A percentile compares a stretch with the other conserved stretches of the same genome.
phyloP scores from a whole-genome alignment of 2,329 filamentous ascomycete species.

The Fusarium siculi region DNA sequence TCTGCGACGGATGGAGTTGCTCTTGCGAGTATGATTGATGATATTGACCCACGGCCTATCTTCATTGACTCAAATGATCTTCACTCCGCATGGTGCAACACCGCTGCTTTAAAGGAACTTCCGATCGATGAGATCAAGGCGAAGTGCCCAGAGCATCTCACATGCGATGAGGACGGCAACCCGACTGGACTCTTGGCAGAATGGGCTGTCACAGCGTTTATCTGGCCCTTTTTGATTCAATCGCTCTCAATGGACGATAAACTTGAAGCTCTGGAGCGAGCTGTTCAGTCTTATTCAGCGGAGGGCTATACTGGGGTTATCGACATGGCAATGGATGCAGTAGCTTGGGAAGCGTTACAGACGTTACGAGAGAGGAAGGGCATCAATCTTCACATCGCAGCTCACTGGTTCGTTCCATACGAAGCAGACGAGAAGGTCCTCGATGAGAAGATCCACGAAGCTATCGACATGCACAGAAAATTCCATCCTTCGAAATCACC shows the following conservation, averaged over 20 bases:
- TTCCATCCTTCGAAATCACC: conserved; percentile 43
- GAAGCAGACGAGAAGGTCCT: conserved; percentile 49
- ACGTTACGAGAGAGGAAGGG: conserved; percentile 48
- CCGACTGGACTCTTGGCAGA: conserved; percentile 59
- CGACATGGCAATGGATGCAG: conserved; percentile 66
- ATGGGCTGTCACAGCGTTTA: conserved; percentile 55
- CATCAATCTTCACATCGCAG: conserved; percentile 56
- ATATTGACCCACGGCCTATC: conserved; percentile 60
- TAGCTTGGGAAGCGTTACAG: conserved; percentile 56
- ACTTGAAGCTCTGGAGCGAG: conserved; percentile 53
- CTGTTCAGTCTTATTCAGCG: conserved; percentile 56
- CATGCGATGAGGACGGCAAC: conserved; percentile 55
- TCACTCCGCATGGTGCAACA: conserved; percentile 63
- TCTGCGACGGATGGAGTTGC: conserved; percentile 50
- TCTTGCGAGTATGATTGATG: conserved; percentile 54
- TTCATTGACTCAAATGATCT: conserved; percentile 63
- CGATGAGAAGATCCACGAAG: conserved; percentile 55
- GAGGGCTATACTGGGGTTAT: conserved; percentile 61
- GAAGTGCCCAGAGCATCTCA: conserved; percentile 57
- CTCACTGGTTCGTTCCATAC: conserved; percentile 57
- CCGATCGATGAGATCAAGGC: conserved; percentile 53
- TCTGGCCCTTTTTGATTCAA: conserved; percentile 60
- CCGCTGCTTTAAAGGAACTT: conserved; percentile 58
- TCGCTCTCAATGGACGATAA: conserved; percentile 55
- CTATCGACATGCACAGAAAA: conserved; percentile 52